Base-by-base conservation (phyloP, 208 protist species). In the Leishmania tarentolae region DNA sequence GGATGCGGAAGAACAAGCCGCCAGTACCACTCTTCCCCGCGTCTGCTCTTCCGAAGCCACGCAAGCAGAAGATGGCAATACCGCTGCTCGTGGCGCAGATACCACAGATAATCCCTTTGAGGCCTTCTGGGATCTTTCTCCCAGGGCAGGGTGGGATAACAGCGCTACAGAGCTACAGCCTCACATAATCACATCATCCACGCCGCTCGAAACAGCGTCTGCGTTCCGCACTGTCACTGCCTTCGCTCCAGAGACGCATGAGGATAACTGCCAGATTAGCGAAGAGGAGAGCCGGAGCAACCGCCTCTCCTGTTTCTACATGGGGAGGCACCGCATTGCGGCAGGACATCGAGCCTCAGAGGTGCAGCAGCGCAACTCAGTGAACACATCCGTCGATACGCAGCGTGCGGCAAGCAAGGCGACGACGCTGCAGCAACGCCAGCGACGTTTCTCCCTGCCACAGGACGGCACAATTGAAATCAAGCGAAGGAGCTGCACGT, bases 281-380 rank as follows among this genome's bases (percentile, higher is more conserved):
- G 53, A 47, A 47, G 74, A 68, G 31, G 0, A 68, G 15, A 77
- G 68, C 74, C 31, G 31, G 9, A 21, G 4, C 24, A 44, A 19
- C 56, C 56, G 21, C 37, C n/a, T 65, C 37, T 35, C 52, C 19
- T 24, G 2, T 37, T 0, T 35, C n/a, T 21, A 3, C 37, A 40
- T 24, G 42, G 56, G 52, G 35, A 44, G 2, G 19, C 56, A n/a
- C 0, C 74, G 56, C 74, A 47, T 8, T 31, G n/a, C 24, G 13
- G 50, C 44, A 3, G 8, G 11, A 40, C 74, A 65, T 37, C 56
- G 40, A 21, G 7, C 9, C 21, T 77, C 74, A 13, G 74, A 2
- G 9, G 52, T 17, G 28, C 74, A 68, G 7, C 74, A 66, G 28
- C 52, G 74, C 53, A 66, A 63, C 74, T 77, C 74, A 40, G 74